Conservation (phyloP, 1,284 basidiomycete species). For the Cutaneotrichosporon mucoides region DNA sequence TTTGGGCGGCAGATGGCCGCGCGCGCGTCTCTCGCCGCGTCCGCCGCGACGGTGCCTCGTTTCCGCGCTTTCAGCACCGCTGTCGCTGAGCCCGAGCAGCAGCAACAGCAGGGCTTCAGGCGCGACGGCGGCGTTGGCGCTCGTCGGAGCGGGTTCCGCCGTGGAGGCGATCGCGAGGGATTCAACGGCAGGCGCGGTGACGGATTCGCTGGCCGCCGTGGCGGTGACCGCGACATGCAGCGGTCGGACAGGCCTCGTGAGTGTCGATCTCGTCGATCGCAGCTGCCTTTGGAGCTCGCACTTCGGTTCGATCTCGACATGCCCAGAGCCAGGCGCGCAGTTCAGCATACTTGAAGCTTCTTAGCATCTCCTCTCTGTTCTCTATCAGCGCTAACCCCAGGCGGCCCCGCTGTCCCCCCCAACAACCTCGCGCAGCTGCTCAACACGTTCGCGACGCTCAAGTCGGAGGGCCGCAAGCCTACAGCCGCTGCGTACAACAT, state of each 20-base stretch:
- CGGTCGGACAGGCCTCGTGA: too few relatives aligned
- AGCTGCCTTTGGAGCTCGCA: too few relatives aligned
- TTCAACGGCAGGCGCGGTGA: too few relatives aligned
- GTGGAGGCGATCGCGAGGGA: too few relatives aligned
- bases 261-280: too few relatives aligned
- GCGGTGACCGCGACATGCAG: too few relatives aligned
- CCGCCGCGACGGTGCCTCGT: not conserved
- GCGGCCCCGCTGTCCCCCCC: not conserved
- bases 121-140: not conserved
- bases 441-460: constrained; percentile 21
- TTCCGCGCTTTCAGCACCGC: constrained; percentile 4
- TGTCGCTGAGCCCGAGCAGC: not conserved
- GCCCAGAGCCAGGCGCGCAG: too few relatives aligned
- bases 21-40: not conserved
- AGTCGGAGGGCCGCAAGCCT: constrained; percentile 23
- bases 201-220: too few relatives aligned
- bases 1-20: constrained; percentile 4
- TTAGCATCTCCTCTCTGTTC: too few relatives aligned
- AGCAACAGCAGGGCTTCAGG: not conserved
- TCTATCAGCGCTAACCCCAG: constrained; percentile 1
- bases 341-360: too few relatives aligned
- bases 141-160: too few relatives aligned
- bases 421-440: constrained; percentile 23
- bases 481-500: constrained; percentile 30
- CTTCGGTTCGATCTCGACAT: too few relatives aligned